phyloP scores from a whole-genome alignment of 257 asterid species.

The Ophiorrhiza pumila region DNA sequence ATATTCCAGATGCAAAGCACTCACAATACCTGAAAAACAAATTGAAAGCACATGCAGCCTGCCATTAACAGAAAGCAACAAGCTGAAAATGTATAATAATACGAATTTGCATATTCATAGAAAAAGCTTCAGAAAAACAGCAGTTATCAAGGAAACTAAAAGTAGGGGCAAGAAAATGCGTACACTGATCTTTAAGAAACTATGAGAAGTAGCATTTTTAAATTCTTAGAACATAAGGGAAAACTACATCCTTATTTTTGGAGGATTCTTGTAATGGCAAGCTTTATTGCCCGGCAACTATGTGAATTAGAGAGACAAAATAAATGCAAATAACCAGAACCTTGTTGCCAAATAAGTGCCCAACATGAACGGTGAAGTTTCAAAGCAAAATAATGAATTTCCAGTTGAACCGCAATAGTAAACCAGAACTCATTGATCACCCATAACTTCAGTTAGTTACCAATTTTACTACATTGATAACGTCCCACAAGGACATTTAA shows the following conservation, averaged over 20 bases:
- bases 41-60: constrained; percentile 15
- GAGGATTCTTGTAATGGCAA: background rate
- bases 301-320: background rate
- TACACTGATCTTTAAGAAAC: background rate
- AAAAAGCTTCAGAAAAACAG: background rate
- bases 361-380: background rate
- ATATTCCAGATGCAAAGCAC: constrained; percentile 93
- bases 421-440: background rate
- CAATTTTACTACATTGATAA: background rate
- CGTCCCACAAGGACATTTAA: background rate
- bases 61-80: background rate
- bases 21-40: constrained; percentile 79
- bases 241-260: background rate
- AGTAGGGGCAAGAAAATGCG: background rate
- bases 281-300: background rate
- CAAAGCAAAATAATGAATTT: background rate
- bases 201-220: background rate
- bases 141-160: background rate
- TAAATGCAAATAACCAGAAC: background rate
- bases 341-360: background rate
- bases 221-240: background rate
- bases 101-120: background rate
- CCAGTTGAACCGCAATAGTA: background rate
- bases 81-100: background rate
- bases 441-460: background rate